Base-by-base conservation (phyloP, 306 rosid species). In the Cucumis hystrix region DNA sequence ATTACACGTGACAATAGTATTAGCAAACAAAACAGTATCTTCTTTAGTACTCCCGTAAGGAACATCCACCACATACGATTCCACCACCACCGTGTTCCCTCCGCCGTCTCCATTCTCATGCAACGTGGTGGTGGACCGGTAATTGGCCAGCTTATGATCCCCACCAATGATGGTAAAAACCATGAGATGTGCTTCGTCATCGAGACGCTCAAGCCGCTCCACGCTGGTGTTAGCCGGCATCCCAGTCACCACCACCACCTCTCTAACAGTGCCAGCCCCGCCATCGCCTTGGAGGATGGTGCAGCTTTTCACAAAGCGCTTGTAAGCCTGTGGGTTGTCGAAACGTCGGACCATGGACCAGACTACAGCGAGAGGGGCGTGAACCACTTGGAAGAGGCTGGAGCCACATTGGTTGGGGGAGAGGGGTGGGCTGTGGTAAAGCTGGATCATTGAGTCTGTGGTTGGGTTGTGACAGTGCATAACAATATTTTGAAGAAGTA, bases 11-110 rank as follows among this genome's bases (percentile, higher is more conserved):
- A 87, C 74, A 41, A 92, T 90, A 8, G 93, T 92, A 73, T 88
- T 74, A 0, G 86, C 82, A 70, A 90, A 92, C 75, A 79, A 60
- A 69, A 91, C 77, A 0, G 96, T 86, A 57, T 92, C 97, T 21
- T 92, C 96, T 15, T 73, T 52, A 12, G 73, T 86, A 28, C 82
- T 90, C 9, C 89, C 89, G 0, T 45, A 74, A 0, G 92, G 93
- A 77, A 88, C 61, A 80, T 92, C 97, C 80, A 90, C 93, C 78
- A 80, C 86, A 14, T 87, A 92, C 0, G 97, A 92, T 82, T 92
- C 89, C 14, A 86, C 57, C 68, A 83, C 96, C 76, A 88, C 85
- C 8, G 91, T 85, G 62, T 47, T 78, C 16, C 55, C 79, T 3
- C 77, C 82, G 7, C 16, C 41, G 1, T 12, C 77, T 35, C 83